phyloP scores from a whole-genome alignment of 2,329 filamentous ascomycete species.

The Verruconis gallopava region DNA sequence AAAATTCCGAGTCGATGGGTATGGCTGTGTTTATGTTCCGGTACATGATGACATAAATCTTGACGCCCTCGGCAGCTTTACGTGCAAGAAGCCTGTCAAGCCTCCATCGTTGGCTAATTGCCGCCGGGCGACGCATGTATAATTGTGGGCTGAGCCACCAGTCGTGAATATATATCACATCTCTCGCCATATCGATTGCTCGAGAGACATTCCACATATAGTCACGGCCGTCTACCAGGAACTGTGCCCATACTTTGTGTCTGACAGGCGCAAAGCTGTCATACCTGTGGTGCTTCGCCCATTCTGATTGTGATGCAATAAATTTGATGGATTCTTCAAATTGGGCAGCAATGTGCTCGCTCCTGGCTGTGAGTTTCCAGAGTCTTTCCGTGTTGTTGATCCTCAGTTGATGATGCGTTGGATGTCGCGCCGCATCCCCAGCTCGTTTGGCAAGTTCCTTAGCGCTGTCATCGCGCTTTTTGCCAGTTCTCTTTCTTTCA shows the following conservation, averaged over 20 bases:
- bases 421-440: constrained; percentile 45
- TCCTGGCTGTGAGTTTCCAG: constrained; percentile 79
- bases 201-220: constrained; percentile 99
- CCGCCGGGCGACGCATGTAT: constrained; percentile 85
- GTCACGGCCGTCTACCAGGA: constrained; percentile 91
- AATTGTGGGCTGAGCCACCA: constrained; percentile 98
- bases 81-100: constrained; percentile 84
- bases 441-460: constrained; percentile 53
- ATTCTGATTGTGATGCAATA: constrained; percentile 72
- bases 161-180: constrained; percentile 98
- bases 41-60: constrained; percentile 96
- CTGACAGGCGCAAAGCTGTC: constrained; percentile 88
- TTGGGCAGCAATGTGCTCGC: constrained; percentile 77
- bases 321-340: constrained; percentile 86
- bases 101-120: constrained; percentile 96
- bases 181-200: constrained; percentile 90
- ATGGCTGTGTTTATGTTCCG: constrained; percentile 94
- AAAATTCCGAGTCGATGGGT: constrained; percentile 96
- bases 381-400: constrained; percentile 87
- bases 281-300: constrained; percentile 75
- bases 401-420: constrained; percentile 72
- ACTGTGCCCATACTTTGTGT: constrained; percentile 77
- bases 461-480: constrained; percentile 37
- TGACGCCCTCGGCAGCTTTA: constrained; percentile 90
- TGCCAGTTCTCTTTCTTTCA: constrained; percentile 39